Conservation (phyloP, 306 rosid species). For the Lablab purpureus region DNA sequence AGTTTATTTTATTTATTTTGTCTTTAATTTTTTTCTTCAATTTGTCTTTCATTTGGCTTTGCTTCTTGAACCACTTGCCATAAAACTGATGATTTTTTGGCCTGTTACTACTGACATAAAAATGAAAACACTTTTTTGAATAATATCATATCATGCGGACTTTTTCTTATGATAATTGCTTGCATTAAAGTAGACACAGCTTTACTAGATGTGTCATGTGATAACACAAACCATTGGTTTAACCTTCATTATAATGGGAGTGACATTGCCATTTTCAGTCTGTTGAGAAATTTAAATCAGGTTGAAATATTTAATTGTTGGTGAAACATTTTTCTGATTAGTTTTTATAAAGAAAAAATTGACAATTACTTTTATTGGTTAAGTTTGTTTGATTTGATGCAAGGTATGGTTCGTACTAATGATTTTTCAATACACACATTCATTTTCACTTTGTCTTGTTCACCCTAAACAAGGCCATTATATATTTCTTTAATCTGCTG, state of each 20-base stretch:
- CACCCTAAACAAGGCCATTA: slow-evolving; percentile 1
- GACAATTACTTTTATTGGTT: background rate
- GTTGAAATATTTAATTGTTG: slow-evolving; percentile 17
- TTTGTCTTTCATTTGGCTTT: background rate
- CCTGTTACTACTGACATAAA: background rate
- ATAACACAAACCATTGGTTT: background rate
- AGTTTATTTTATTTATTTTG: background rate
- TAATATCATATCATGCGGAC: background rate
- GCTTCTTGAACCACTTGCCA: background rate
- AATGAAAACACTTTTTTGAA: background rate
- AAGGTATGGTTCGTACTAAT: slow-evolving; percentile 15
- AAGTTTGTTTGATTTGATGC: slow-evolving; percentile 34
- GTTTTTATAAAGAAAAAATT: background rate
- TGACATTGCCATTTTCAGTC: background rate
- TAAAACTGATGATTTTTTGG: background rate
- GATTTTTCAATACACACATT: slow-evolving; percentile 5
- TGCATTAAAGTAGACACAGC: background rate
- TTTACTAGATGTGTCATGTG: background rate
- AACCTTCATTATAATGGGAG: background rate
- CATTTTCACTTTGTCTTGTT: slow-evolving; percentile 22
- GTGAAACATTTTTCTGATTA: slow-evolving; percentile 3
- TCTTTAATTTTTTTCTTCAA: background rate
- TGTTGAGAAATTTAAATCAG: slow-evolving; percentile 16
- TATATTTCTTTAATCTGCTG: slow-evolving; percentile 11
- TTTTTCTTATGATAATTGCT: slow-evolving; percentile 15